A percentile compares a stretch with the other conserved stretches of the same genome.
Evolutionary conservation across 768 basidiomycete species (phyloP).

Genomic region (Macrolepiota fuliginosa): DNA sequence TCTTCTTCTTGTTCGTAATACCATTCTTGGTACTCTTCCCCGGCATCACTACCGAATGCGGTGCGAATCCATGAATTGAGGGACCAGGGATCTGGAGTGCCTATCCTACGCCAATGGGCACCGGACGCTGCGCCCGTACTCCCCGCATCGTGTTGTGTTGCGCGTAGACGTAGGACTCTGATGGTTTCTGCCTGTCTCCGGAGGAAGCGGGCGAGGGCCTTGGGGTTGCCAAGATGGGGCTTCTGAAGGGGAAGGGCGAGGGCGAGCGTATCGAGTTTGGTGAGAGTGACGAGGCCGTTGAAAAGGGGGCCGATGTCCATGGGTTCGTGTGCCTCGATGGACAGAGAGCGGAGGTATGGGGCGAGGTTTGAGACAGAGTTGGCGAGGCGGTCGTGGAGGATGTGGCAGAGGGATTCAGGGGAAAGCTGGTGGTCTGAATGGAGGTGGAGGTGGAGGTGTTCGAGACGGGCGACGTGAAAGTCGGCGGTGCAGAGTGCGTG

Average conservation of each 20-base stretch:
- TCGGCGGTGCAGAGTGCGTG: slow-evolving; percentile 30
- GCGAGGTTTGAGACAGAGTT: slow-evolving; percentile 35
- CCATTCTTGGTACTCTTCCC: slow-evolving; percentile 5
- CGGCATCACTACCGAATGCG: not conserved
- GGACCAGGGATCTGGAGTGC: slow-evolving; percentile 26
- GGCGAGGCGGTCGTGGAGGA: slow-evolving; percentile 35
- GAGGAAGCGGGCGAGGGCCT: slow-evolving; percentile 34
- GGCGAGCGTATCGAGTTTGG: slow-evolving; percentile 32
- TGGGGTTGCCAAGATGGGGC: slow-evolving; percentile 41
- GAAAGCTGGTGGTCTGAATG: slow-evolving; percentile 33
- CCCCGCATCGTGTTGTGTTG: slow-evolving; percentile 35
- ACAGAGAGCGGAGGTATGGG: slow-evolving; percentile 33
- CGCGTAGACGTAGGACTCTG: slow-evolving; percentile 36
- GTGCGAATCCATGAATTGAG: slow-evolving; percentile 34
- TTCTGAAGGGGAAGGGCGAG: slow-evolving; percentile 39
- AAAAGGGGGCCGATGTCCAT: slow-evolving; percentile 44
- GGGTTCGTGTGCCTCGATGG: slow-evolving; percentile 42
- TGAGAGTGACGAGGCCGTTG: slow-evolving; percentile 28
- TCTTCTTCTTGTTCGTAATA: not conserved
- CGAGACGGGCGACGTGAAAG: slow-evolving; percentile 28
- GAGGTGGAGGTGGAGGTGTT: slow-evolving; percentile 42
- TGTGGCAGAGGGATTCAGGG: slow-evolving; percentile 22
- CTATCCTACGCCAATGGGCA: slow-evolving; percentile 21
- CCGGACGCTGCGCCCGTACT: not conserved
- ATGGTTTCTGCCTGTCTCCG: slow-evolving; percentile 32